These are phyloP conservation scores for Plasmodium gallinaceum DNA, from an alignment of 169 alveolate genomes.

Conservation along the genomic window DNA sequence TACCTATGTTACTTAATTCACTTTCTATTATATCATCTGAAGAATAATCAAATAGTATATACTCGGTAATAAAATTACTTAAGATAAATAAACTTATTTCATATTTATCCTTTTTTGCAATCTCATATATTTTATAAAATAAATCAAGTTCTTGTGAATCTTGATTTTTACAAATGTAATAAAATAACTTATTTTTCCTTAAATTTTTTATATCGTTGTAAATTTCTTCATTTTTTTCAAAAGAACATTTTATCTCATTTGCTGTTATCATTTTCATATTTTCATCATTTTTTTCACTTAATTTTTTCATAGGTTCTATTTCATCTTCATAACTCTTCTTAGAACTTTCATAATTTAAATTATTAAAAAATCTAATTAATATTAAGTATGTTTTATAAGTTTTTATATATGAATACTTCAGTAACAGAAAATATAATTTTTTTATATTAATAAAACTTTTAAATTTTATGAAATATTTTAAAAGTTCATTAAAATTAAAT, in stretches of 20 bases:
- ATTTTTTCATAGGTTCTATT: not conserved
- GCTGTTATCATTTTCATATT: not conserved
- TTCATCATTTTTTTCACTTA: not conserved
- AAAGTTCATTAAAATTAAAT: constrained; percentile 74
- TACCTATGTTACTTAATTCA: constrained; percentile 53
- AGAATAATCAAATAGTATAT: constrained; percentile 48
- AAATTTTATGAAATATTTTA: constrained; percentile 74
- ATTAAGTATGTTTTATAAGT: constrained; percentile 69
- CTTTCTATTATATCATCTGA: constrained; percentile 59
- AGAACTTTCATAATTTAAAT: constrained; percentile 49
- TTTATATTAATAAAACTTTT: constrained; percentile 71
- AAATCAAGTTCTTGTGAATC: constrained; percentile 28
- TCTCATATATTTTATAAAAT: constrained; percentile 32
- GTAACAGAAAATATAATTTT: constrained; percentile 60
- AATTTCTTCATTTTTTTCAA: constrained; percentile 39
- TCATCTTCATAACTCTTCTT: constrained; percentile 5
- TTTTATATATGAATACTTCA: constrained; percentile 61
- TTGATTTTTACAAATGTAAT: constrained; percentile 30
- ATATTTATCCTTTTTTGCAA: constrained; percentile 69
- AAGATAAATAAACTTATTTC: constrained; percentile 65
- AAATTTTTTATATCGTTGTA: constrained; percentile 63
- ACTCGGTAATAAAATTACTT: constrained; percentile 64
- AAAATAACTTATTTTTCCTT: constrained; percentile 41
- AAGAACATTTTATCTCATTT: constrained; percentile 7
- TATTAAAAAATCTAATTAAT: constrained; percentile 69